phyloP scores from a whole-genome alignment of 225 moss, liverwort and hornwort genomes.

The Pseudisothecium myosuroides region DNA sequence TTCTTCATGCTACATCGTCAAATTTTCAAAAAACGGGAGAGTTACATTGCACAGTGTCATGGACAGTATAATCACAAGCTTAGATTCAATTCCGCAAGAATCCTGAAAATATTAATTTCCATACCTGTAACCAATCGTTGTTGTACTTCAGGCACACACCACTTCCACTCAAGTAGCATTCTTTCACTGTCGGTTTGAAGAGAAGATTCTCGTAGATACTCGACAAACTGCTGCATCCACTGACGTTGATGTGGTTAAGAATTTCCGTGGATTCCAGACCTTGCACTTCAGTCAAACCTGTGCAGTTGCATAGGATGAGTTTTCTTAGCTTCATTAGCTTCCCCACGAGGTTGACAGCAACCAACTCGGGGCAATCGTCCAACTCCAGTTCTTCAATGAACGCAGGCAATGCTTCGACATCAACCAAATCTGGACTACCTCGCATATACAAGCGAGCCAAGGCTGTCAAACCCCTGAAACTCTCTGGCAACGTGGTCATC shows the following conservation, averaged over 20 bases:
- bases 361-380: neutral
- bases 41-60: neutral
- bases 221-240: neutral
- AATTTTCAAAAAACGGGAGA: neutral
- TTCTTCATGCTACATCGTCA: neutral
- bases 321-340: neutral
- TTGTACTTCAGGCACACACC: neutral
- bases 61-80: neutral
- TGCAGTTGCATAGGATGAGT: conserved; percentile 3
- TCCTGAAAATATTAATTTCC: neutral
- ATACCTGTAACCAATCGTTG: conserved; percentile 10
- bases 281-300: neutral
- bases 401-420: neutral
- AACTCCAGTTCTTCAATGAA: neutral
- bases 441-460: neutral
- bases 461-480: neutral
- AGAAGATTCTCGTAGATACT: neutral
- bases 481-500: neutral
- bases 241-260: neutral
- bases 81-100: neutral
- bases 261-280: neutral
- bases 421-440: neutral
- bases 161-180: conserved; percentile 2
- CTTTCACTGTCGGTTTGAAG: neutral
- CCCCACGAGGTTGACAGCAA: neutral